A percentile compares a stretch with the other conserved stretches of the same genome.
These are phyloP conservation scores for Trichoderma afroharzianum DNA, from an alignment of 2,329 filamentous ascomycete genomes.

Conservation along the genomic window DNA sequence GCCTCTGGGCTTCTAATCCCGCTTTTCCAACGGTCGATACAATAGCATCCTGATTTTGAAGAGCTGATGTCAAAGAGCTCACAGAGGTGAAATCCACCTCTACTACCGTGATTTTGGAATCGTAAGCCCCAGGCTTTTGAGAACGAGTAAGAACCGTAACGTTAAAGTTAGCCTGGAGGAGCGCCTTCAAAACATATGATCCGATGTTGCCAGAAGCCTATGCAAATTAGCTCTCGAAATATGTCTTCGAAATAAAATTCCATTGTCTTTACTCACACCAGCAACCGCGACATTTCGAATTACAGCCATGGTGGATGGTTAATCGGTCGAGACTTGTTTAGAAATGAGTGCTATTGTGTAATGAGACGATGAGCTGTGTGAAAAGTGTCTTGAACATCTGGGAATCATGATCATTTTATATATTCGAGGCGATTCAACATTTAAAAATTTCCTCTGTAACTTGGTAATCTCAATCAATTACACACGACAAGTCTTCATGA, in stretches of 20 bases:
- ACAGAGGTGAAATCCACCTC: not conserved
- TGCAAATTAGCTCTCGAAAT: not conserved
- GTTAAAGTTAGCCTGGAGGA: not conserved
- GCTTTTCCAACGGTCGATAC: not conserved
- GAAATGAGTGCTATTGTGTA: not conserved
- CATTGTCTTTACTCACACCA: not conserved
- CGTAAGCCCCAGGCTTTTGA: not conserved
- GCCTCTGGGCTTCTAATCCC: not conserved
- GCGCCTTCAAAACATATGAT: not conserved
- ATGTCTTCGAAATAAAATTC: not conserved
- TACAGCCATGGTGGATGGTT: not conserved
- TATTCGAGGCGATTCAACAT: not conserved
- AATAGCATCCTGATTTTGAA: not conserved
- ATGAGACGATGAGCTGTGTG: not conserved
- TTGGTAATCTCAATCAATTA: not conserved
- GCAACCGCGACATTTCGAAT: not conserved
- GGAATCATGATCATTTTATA: not conserved
- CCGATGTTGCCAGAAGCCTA: not conserved
- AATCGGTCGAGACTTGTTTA: too few species aligned
- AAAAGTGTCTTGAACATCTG: too few species aligned
- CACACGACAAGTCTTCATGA: not conserved
- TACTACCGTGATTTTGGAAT: not conserved
- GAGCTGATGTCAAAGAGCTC: not conserved
- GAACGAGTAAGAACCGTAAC: conserved; percentile 1
- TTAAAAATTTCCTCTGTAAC: too few species aligned